Evolutionary conservation across 176 grass and related monocot genomes (phyloP), one percentile per base, ranked within the genome.

Genomic region (Stipa capillata): DNA sequence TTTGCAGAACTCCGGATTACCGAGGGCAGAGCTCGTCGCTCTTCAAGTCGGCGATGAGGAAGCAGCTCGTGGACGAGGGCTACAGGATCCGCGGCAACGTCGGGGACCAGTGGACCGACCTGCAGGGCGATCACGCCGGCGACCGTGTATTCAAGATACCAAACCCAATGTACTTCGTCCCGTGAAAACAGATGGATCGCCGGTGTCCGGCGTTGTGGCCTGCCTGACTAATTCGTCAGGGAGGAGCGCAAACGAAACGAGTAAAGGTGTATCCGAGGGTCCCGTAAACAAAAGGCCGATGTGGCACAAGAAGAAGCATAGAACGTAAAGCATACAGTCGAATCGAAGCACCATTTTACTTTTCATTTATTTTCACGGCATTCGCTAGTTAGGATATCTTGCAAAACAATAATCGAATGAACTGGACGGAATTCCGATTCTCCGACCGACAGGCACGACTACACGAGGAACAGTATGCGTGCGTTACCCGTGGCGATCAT

Each of bases 141-240:
- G 92, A 99, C 60, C 90, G 92, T 59, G 78, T 91, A 11, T 99
- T 95, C 81, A 99, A 99, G 80, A 81, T 99, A 56, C 96, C 96
- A 18, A 99, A 99, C 72, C 96, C 96, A 40, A 95, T 99, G 90
- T 99, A 99, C 73, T 99, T 84, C 60, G 87, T 98, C 56, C 95
- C 90, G 4, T 98, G 68, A 94, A 77, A 42, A 29, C 31, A 34
- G 10, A 7, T 7, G 15, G 17, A 0, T 40, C 31, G 2, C 74
- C 55, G 47, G 5, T 18, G 29, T 28, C 66, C 25, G 25, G 66
- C 7, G 7, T 8, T 31, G 58, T 3, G 57, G 27, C 4, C n/a
- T 63, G 48, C 49, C 36, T 58, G 6, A 35, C n/a, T 47, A 32
- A 20, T 20, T 76, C 39, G 24, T 31, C 16, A 7, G 44, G 15